Percentiles rank a stretch among this genome's conserved stretches.
Evolutionary conservation across 805 yeast genomes (phyloP).

Genomic region (Tetrapisispora pingtungensis): DNA sequence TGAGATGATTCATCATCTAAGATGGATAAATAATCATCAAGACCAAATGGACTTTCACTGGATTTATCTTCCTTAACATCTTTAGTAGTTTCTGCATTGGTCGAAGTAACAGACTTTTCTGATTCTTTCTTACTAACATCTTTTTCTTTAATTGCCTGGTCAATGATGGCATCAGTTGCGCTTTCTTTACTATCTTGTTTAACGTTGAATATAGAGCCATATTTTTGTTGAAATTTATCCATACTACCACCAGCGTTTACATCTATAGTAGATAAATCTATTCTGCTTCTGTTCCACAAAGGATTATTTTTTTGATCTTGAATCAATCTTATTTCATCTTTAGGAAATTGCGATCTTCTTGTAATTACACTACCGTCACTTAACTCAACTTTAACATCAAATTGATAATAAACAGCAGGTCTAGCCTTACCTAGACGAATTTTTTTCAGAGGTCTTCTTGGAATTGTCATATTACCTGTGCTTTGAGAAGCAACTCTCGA

Average conservation of each 20-base stretch:
- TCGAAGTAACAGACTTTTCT: neutral
- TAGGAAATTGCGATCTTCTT: conserved; percentile 81
- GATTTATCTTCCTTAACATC: neutral
- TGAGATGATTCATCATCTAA: conserved; percentile 23
- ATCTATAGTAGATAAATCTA: conserved; percentile 63
- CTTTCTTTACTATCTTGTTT: conserved; percentile 16
- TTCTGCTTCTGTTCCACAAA: conserved; percentile 81
- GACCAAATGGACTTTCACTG: conserved; percentile 11
- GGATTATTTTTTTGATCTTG: conserved; percentile 82
- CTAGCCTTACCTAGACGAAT: conserved; percentile 76
- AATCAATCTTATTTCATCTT: conserved; percentile 73
- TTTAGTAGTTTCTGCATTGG: conserved; percentile 1
- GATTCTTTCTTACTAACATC: conserved; percentile 2
- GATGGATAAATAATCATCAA: conserved; percentile 27
- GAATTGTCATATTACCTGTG: conserved; percentile 19
- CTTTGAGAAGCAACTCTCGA: conserved; percentile 13
- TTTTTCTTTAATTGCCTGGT: neutral
- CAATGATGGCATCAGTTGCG: neutral
- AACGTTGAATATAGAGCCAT: conserved; percentile 38
- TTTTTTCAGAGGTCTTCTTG: conserved; percentile 54
- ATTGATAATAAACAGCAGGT: conserved; percentile 87
- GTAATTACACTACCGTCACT: conserved; percentile 87
- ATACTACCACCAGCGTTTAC: conserved; percentile 79
- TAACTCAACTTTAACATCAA: conserved; percentile 79
- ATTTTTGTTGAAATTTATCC: conserved; percentile 62